These are phyloP conservation scores for Thraustochytrium sp. DNA, from an alignment of 352 stramenopile genomes.

Conservation along the genomic window DNA sequence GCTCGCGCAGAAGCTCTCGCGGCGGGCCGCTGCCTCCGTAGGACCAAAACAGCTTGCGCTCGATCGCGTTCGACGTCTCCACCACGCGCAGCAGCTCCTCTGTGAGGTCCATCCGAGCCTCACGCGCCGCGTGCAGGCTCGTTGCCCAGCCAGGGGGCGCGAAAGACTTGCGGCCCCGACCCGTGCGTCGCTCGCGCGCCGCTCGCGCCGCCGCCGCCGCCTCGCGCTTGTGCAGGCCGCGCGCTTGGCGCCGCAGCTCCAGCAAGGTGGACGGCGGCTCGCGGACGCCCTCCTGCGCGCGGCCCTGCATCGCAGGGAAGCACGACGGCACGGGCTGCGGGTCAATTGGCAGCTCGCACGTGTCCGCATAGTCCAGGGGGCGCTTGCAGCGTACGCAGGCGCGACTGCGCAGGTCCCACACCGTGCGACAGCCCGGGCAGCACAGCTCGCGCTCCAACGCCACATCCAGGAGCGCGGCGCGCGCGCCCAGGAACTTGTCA, in stretches of 20 bases:
- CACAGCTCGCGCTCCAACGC: background rate
- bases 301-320: background rate
- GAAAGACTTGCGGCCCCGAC: background rate
- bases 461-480: background rate
- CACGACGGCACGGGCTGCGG: background rate
- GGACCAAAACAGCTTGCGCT: background rate
- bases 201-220: too few species aligned
- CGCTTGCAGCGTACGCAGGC: background rate
- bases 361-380: background rate
- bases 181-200: too few species aligned
- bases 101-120: background rate
- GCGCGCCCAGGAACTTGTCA: background rate
- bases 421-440: background rate
- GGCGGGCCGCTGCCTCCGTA: background rate
- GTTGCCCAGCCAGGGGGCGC: background rate
- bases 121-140: background rate
- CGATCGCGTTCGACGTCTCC: background rate
- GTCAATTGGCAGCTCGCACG: background rate
- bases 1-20: background rate
- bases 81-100: background rate
- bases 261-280: background rate
- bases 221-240: background rate
- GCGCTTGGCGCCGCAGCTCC: background rate
- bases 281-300: background rate
- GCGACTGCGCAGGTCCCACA: constrained; percentile 7